phyloP scores from a whole-genome alignment of 805 yeast species.

The Candida coquimbonensis region DNA sequence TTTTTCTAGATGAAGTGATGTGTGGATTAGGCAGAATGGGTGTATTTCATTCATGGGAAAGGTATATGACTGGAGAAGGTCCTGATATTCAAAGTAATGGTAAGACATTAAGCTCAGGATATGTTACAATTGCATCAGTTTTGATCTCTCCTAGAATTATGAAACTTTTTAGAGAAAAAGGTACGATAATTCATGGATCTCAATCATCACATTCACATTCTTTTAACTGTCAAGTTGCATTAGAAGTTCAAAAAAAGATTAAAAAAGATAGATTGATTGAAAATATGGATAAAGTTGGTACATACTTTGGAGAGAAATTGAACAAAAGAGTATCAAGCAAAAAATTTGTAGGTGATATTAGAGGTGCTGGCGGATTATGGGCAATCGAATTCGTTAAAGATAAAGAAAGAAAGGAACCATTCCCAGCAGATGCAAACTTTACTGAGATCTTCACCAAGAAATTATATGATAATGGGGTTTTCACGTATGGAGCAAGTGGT shows the following conservation, averaged over 20 bases:
- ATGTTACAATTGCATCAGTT: constrained; percentile 38
- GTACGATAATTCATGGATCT: constrained; percentile 31
- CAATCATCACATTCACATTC: constrained; percentile 45
- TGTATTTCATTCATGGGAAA: constrained; percentile 39
- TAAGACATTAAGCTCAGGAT: constrained; percentile 42
- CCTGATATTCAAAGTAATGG: constrained; percentile 45
- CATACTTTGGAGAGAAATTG: constrained; percentile 33
- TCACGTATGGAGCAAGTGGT: constrained; percentile 34
- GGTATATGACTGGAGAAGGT: constrained; percentile 28
- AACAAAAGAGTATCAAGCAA: constrained; percentile 24
- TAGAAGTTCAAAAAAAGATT: constrained; percentile 38
- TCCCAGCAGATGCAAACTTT: constrained; percentile 27
- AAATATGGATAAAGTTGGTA: constrained; percentile 37
- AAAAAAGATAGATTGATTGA: constrained; percentile 29
- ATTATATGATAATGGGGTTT: constrained; percentile 34
- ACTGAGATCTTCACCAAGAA: constrained; percentile 25
- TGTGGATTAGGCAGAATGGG: constrained; percentile 51
- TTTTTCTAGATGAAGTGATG: constrained; percentile 49
- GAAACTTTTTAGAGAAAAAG: constrained; percentile 24
- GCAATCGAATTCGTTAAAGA: constrained; percentile 44
- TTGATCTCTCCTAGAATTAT: constrained; percentile 31
- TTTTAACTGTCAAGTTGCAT: constrained; percentile 39
- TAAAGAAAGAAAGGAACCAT: constrained; percentile 39
- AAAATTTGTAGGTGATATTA: constrained; percentile 39
- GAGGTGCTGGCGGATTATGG: constrained; percentile 54